These are phyloP conservation scores for California macrophylla DNA, from an alignment of 441 rosid species.

Conservation along the genomic window DNA sequence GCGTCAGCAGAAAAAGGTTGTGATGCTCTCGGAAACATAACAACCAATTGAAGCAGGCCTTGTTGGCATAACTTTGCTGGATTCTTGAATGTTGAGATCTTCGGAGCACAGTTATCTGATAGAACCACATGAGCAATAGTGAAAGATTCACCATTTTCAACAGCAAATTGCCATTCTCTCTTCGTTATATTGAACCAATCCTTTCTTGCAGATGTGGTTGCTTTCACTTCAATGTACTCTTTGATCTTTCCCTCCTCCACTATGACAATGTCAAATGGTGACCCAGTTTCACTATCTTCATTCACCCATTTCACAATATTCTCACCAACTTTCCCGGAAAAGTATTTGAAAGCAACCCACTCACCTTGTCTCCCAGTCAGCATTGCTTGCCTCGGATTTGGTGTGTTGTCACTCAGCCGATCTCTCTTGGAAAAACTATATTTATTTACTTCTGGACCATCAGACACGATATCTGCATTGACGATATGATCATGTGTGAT, in stretches of 20 bases:
- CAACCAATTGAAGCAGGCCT: conserved; percentile 55
- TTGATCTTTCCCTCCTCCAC: conserved; percentile 31
- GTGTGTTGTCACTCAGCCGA: conserved; percentile 42
- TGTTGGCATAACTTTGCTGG: conserved; percentile 61
- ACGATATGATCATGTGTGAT: conserved; percentile 17
- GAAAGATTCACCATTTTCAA: conserved; percentile 53
- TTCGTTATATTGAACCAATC: conserved; percentile 70
- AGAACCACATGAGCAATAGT: conserved; percentile 58
- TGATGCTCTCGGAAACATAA: conserved; percentile 49
- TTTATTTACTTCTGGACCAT: conserved; percentile 20
- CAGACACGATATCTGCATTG: conserved; percentile 23
- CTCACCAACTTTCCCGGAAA: conserved; percentile 28
- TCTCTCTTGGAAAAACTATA: conserved; percentile 44
- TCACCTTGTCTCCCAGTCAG: conserved; percentile 70
- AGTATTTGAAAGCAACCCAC: conserved; percentile 63
- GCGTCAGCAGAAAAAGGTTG: too few relatives aligned
- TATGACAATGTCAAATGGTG: conserved; percentile 69
- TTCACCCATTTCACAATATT: conserved; percentile 65
- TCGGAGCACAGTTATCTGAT: conserved; percentile 42
- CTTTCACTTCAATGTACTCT: conserved; percentile 80
- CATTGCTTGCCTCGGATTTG: conserved; percentile 37
- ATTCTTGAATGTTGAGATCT: conserved; percentile 43
- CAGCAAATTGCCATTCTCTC: conserved; percentile 83
- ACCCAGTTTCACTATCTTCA: conserved; percentile 58
- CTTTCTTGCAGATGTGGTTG: conserved; percentile 57